phyloP scores from a whole-genome alignment of 2,329 filamentous ascomycete genomes.

The Calonectria leucothoes region DNA sequence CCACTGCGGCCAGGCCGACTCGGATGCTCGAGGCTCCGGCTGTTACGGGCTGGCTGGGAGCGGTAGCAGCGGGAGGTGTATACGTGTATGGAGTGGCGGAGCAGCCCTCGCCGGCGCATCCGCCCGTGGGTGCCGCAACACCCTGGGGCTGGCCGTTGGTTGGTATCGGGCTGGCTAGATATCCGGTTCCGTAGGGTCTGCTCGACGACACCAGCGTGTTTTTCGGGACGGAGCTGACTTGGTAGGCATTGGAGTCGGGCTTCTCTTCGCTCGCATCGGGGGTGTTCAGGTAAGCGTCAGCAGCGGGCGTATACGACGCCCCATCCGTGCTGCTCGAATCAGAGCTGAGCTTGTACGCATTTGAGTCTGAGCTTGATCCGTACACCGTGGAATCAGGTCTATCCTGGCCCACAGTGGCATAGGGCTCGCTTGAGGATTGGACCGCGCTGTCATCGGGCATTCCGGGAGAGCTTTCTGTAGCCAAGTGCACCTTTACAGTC shows the following conservation, averaged over 20 bases:
- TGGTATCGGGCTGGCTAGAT: slow-evolving; percentile 26
- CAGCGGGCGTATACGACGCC: too few relatives aligned
- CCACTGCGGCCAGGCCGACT: slow-evolving; percentile 40
- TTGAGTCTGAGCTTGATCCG: too few relatives aligned
- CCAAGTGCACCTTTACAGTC: not conserved
- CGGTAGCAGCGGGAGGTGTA: slow-evolving; percentile 33
- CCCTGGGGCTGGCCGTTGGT: slow-evolving; percentile 29
- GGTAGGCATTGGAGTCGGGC: not conserved
- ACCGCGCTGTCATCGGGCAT: not conserved
- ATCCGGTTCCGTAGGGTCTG: slow-evolving; percentile 31
- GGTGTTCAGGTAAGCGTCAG: too few relatives aligned
- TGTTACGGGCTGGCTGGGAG: slow-evolving; percentile 51
- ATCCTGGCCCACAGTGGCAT: not conserved
- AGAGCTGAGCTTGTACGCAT: not conserved
- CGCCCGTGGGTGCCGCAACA: slow-evolving; percentile 37
- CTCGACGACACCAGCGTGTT: slow-evolving; percentile 26
- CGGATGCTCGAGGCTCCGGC: slow-evolving; percentile 56
- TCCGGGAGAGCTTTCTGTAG: not conserved
- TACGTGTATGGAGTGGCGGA: slow-evolving; percentile 24
- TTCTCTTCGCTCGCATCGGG: not conserved
- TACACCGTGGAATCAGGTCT: not conserved
- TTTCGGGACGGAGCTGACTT: not conserved
- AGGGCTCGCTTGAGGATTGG: too few relatives aligned
- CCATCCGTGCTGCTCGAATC: not conserved
- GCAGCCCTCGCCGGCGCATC: slow-evolving; percentile 39